Percentiles rank a stretch among this genome's conserved stretches.
Evolutionary conservation across 257 asterid species (phyloP).

Genomic region (Plantago major): DNA sequence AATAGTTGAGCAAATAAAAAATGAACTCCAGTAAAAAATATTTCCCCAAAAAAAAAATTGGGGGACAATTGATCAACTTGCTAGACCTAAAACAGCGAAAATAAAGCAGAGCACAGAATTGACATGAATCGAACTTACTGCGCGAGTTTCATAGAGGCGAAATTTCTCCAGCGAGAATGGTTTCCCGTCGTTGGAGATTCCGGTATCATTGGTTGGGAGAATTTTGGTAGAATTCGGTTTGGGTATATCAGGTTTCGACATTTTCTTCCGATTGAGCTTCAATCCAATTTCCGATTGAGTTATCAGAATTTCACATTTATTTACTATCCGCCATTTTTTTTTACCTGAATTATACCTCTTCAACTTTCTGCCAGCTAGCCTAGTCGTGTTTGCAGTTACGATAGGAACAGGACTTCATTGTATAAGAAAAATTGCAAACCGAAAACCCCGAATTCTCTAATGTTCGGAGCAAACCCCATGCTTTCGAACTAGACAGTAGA

Average conservation of each 20-base stretch:
- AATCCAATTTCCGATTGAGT: constrained; percentile 18
- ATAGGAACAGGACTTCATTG: no score
- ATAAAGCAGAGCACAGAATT: not conserved
- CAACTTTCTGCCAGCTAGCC: no score
- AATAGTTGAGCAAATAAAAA: not conserved
- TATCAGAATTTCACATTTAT: constrained; percentile 2
- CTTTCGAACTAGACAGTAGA: no score
- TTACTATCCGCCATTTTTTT: constrained; percentile 32
- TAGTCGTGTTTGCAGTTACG: no score
- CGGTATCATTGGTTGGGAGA: constrained; percentile 54
- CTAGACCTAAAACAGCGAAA: not conserved
- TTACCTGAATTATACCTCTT: no score
- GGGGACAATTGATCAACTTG: not conserved
- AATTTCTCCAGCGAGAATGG: constrained; percentile 91
- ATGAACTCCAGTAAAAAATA: not conserved
- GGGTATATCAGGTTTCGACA: constrained; percentile 62
- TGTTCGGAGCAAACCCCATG: no score
- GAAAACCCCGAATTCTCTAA: no score
- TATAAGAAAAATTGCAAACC: no score
- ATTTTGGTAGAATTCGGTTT: constrained; percentile 57
- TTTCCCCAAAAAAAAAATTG: not conserved
- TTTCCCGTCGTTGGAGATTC: constrained; percentile 47
- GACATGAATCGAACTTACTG: constrained; percentile 43
- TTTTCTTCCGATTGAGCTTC: constrained; percentile 18
- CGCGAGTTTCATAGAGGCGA: constrained; percentile 91